Evolutionary conservation across 1,284 basidiomycete genomes (phyloP).

Genomic region (Athelia sp.): DNA sequence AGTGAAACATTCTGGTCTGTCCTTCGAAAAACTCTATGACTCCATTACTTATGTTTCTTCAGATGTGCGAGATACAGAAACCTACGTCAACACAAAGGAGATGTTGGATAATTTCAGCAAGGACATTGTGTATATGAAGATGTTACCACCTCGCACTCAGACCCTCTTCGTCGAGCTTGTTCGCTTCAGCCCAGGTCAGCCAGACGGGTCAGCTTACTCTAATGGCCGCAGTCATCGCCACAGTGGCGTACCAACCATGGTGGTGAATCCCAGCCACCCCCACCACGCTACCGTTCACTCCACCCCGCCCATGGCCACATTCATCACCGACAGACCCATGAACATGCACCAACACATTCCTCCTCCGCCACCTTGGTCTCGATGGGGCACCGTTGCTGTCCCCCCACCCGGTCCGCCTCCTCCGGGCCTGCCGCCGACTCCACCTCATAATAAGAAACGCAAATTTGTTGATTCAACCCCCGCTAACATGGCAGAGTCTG

Average conservation of each 20-base stretch:
- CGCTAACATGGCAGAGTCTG: conserved; percentile 6
- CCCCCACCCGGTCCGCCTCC: conserved; percentile 11
- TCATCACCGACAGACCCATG: conserved; percentile 10
- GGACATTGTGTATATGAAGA: conserved; percentile 61
- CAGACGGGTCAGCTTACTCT: conserved; percentile 24
- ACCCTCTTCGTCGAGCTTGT: conserved; percentile 74
- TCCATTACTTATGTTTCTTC: conserved; percentile 9
- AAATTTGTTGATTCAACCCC: conserved; percentile 37
- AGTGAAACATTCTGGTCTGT: conserved; percentile 60
- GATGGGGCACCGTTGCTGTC: conserved; percentile 39
- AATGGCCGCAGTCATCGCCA: conserved; percentile 3
- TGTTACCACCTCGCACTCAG: conserved; percentile 55
- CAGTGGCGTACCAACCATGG: conserved; percentile 1
- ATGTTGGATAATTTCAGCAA: conserved; percentile 74
- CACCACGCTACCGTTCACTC: conserved; percentile 16
- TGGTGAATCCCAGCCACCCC: conserved; percentile 5
- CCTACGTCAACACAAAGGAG: conserved; percentile 63
- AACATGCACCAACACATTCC: conserved; percentile 32
- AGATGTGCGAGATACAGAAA: conserved; percentile 44
- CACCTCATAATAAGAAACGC: conserved; percentile 31
- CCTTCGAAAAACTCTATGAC: background rate
- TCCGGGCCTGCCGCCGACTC: conserved; percentile 20
- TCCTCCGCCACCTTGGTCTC: conserved; percentile 68
- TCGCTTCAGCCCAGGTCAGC: conserved; percentile 51
- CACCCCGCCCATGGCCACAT: conserved; percentile 11